These are phyloP conservation scores for Didymella sp. DNA, from an alignment of 2,329 filamentous ascomycete genomes.

Conservation along the genomic window DNA sequence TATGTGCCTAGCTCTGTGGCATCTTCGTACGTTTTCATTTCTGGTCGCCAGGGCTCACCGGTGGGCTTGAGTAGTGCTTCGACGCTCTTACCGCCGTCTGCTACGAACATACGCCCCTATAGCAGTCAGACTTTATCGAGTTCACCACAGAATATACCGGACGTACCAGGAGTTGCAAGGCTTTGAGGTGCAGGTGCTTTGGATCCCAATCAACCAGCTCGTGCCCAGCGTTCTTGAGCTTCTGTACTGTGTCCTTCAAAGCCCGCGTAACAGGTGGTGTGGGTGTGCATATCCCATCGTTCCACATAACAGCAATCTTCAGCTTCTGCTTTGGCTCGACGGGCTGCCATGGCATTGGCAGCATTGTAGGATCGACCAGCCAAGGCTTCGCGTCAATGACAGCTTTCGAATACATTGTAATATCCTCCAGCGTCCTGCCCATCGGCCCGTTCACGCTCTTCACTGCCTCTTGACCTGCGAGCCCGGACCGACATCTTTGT, in stretches of 20 bases:
- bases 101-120: conserved; percentile 55
- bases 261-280: conserved; percentile 63
- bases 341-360: conserved; percentile 62
- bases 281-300: conserved; percentile 59
- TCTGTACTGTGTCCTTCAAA: conserved; percentile 61
- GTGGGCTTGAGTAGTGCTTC: conserved; percentile 51
- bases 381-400: conserved; percentile 58
- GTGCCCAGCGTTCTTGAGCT: conserved; percentile 59
- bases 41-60: conserved; percentile 56
- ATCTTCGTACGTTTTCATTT: conserved; percentile 56
- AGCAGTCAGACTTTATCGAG: conserved; percentile 2
- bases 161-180: conserved; percentile 57
- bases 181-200: conserved; percentile 58
- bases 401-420: conserved; percentile 52
- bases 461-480: conserved; percentile 71
- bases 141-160: conserved; percentile 8
- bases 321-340: conserved; percentile 57
- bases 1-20: conserved; percentile 54
- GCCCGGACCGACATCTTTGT: conserved; percentile 60
- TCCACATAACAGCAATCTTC: conserved; percentile 64
- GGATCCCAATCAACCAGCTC: conserved; percentile 65
- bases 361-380: conserved; percentile 59
- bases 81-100: conserved; percentile 60
- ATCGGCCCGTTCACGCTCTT: conserved; percentile 70
- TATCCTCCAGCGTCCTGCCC: conserved; percentile 62